phyloP scores from a whole-genome alignment of 805 yeast genomes.

The Wickerhamiella australiensis region DNA sequence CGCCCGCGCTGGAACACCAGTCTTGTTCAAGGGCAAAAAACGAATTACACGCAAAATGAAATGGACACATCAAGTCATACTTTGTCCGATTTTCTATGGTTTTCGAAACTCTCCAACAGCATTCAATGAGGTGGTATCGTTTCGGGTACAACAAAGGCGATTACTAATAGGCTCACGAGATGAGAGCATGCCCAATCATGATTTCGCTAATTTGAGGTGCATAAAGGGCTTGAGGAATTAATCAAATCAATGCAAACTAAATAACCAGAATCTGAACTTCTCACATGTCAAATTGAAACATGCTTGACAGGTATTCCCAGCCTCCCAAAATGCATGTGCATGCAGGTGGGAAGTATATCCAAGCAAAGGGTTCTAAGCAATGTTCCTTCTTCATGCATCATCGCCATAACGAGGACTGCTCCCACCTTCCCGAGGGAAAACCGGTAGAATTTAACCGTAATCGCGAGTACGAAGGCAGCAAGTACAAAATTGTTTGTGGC shows the following conservation, averaged over 20 bases:
- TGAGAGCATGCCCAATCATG: neutral
- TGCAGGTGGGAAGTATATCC: conserved; percentile 8
- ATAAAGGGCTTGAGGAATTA: neutral
- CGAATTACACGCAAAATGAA: no score
- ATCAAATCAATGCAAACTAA: neutral
- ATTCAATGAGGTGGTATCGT: neutral
- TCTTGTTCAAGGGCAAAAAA: no score
- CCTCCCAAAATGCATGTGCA: conserved; percentile 4
- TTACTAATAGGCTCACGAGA: neutral
- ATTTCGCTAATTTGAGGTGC: neutral
- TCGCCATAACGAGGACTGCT: neutral
- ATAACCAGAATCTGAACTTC: no score
- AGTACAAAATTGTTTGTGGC: conserved; percentile 36
- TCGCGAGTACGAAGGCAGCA: conserved; percentile 10
- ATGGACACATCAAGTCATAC: no score
- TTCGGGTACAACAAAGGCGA: neutral
- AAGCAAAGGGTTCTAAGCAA: conserved; percentile 2
- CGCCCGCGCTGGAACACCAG: no score
- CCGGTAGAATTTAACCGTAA: conserved; percentile 14
- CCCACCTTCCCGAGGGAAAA: conserved; percentile 11
- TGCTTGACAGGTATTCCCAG: neutral
- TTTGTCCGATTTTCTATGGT: no score
- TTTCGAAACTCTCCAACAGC: no score
- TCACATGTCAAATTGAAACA: no score
- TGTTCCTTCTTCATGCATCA: neutral